These are phyloP conservation scores for Beauveria pseudobassiana DNA, from an alignment of 2,329 filamentous ascomycete species.

Conservation along the genomic window DNA sequence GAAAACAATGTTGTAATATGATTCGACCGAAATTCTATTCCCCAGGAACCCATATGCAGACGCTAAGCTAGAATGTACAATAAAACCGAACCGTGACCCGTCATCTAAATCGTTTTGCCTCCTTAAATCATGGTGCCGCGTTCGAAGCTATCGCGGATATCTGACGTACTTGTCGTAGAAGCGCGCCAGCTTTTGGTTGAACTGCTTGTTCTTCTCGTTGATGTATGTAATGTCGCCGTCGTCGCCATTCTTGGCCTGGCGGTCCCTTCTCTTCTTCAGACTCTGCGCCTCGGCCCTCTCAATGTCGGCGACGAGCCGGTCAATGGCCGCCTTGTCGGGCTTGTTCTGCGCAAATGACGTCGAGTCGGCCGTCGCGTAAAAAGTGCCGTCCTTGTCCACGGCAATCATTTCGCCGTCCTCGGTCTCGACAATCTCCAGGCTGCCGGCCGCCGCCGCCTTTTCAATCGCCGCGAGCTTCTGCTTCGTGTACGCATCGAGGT, in stretches of 20 bases:
- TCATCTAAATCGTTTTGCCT: not conserved
- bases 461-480: constrained; percentile 82
- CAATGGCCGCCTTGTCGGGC: constrained; percentile 79
- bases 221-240: constrained; percentile 95
- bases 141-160: constrained; percentile 97
- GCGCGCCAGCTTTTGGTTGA: constrained; percentile 91
- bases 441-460: constrained; percentile 73
- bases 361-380: constrained; percentile 83
- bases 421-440: constrained; percentile 91
- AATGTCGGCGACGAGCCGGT: constrained; percentile 78
- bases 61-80: constrained; percentile 27
- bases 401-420: constrained; percentile 90
- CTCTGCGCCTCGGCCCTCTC: constrained; percentile 81
- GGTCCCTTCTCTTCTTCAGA: constrained; percentile 77
- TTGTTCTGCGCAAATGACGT: constrained; percentile 77
- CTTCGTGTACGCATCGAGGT: constrained; percentile 77
- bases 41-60: constrained; percentile 10
- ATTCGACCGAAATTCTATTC: not conserved
- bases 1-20: constrained; percentile 70
- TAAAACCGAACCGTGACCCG: constrained; percentile 10
- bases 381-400: constrained; percentile 82
- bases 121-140: constrained; percentile 86
- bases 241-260: constrained; percentile 70
- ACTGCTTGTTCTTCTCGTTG: constrained; percentile 99
- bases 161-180: constrained; percentile 99